Conservation (phyloP, 2,329 filamentous ascomycete species). For the Venturiaceae sp. region DNA sequence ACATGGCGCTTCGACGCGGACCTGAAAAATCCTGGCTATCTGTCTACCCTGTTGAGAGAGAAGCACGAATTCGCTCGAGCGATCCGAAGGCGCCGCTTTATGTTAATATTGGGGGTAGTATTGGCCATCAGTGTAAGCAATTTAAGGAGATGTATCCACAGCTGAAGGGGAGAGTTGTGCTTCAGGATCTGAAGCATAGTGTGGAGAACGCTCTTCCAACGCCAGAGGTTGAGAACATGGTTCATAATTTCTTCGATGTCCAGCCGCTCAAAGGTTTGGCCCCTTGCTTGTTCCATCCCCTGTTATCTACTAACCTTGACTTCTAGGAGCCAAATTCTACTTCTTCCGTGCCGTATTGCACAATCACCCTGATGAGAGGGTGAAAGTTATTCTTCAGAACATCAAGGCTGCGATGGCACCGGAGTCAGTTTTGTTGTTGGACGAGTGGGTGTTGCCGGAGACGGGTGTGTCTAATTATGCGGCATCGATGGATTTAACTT, state of each 20-base stretch:
- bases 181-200: background rate
- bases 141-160: background rate
- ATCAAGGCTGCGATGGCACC: background rate
- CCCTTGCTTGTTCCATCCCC: background rate
- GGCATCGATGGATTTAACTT: background rate
- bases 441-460: background rate
- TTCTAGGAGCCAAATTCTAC: conserved; percentile 19
- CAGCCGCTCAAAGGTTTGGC: conserved; percentile 14
- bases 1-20: no score
- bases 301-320: background rate
- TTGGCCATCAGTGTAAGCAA: background rate
- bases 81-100: background rate
- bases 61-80: no score
- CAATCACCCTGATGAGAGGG: conserved; percentile 15
- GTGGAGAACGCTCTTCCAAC: background rate
- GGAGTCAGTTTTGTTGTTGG: background rate
- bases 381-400: background rate
- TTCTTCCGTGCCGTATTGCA: conserved; percentile 22
- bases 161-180: background rate
- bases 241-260: conserved; percentile 17
- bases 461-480: background rate
- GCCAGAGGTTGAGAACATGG: background rate
- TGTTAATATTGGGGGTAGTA: background rate
- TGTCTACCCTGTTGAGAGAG: no score
- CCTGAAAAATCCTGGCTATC: no score